Evolutionary conservation across 1,284 basidiomycete species (phyloP), one percentile per base, ranked within the genome.

Genomic region (Malassezia sp.): DNA sequence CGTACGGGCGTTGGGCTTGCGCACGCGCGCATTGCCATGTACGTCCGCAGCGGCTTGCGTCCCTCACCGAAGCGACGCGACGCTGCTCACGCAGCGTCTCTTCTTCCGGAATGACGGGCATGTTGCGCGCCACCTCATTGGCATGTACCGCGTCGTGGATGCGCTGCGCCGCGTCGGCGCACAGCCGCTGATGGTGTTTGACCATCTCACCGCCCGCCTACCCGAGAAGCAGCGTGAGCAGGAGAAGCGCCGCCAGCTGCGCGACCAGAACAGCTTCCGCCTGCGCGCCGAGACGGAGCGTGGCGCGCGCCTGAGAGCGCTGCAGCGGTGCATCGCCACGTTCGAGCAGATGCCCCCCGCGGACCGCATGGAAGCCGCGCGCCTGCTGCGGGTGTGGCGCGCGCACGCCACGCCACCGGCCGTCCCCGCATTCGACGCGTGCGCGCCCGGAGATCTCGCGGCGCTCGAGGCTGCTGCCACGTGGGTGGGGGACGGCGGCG

Each of bases 281-380:
- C 10, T 22, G 12, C 9, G 3, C 20, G 21, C 28, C 6, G 47
- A 49, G 27, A 17, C 15, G 21, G 28, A n/a, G 18, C 47, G 47
- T 14, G 7, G 8, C 5, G 36, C n/a, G 9, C 43, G 43, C n/a
- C 15, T 45, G 30, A 14, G 36, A 12, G 21, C 18, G 14, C 30
- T 45, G 8, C 27, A 54, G 15, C 49, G 59, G 31, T 38, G 45
- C 33, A 38, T 56, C 7, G 51, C 53, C 5, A 40, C 42, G 14
- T 26, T 58, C 7, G 44, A 48, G 2, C 17, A 30, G 3, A 15
- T 55, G 17, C 23, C 29, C 4, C 50, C 52, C 12, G 26, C 31
- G 10, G 56, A 58, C 12, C 42, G 50, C 34, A 21, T 14, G 34
- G 10, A 6, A 14, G 22, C 34, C 18, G 20, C 51, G 32, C 49